Conservation (phyloP, 441 rosid species). For the Adansonia gregorii region DNA sequence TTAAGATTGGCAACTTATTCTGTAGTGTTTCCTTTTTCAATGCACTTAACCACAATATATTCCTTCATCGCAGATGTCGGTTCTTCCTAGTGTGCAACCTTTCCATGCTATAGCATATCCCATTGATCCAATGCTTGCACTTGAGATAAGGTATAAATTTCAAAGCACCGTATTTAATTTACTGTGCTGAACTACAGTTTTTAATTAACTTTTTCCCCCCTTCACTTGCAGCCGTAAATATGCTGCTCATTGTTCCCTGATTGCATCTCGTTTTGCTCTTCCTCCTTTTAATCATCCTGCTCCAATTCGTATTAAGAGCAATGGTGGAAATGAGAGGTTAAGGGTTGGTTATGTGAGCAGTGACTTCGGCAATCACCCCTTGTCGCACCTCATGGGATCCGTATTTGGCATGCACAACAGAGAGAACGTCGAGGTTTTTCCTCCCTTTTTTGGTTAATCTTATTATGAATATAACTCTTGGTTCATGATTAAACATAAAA, state of each 20-base stretch:
- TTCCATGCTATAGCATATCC: constrained; percentile 99
- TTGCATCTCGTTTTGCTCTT: constrained; percentile 93
- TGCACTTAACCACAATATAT: constrained; percentile 5
- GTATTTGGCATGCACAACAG: constrained; percentile 97
- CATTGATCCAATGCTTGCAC: constrained; percentile 91
- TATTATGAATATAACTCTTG: not conserved
- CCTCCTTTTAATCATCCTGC: constrained; percentile 77
- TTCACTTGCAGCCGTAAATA: constrained; percentile 77
- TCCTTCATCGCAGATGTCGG: constrained; percentile 65
- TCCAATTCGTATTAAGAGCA: constrained; percentile 61
- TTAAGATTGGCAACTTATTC: not conserved
- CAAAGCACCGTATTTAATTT: not conserved
- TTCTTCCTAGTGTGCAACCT: constrained; percentile 97
- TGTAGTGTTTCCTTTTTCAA: not conserved
- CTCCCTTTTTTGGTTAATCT: not conserved
- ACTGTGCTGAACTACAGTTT: not conserved
- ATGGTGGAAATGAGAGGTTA: constrained; percentile 70
- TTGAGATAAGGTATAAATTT: constrained; percentile 79
- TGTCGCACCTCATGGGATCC: constrained; percentile 99
- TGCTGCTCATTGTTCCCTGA: constrained; percentile 88
- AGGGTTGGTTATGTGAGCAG: constrained; percentile 98
- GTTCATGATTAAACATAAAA: constrained; percentile 18
- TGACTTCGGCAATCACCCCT: constrained; percentile 97
- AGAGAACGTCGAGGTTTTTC: constrained; percentile 76
- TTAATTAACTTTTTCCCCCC: constrained; percentile 11